Conservation (phyloP, 768 basidiomycete species). For the Leccinum rimulosum region DNA sequence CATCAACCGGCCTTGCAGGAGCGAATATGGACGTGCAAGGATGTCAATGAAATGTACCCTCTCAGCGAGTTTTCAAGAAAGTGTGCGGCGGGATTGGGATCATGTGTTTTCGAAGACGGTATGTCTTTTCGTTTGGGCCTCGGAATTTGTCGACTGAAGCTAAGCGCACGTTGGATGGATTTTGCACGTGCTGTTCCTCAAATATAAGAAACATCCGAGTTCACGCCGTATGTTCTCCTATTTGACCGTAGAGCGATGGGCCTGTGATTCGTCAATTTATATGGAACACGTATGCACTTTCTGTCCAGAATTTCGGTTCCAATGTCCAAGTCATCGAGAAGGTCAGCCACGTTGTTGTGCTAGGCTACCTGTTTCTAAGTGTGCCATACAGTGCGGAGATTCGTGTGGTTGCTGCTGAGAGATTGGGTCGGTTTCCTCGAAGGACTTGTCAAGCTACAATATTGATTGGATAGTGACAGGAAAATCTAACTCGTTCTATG, state of each 20-base stretch:
- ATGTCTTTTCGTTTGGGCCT: conserved; percentile 19
- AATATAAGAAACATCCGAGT: conserved; percentile 68
- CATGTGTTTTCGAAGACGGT: conserved; percentile 49
- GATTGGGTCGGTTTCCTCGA: no score
- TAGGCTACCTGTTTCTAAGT: not conserved
- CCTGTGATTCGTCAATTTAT: no score
- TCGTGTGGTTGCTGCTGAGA: conserved; percentile 57
- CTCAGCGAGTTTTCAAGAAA: conserved; percentile 31
- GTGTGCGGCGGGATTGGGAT: conserved; percentile 58
- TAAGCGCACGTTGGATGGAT: conserved; percentile 49
- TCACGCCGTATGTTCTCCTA: conserved; percentile 34
- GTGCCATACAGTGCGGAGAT: conserved; percentile 47
- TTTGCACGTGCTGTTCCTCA: conserved; percentile 54
- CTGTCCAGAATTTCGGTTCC: no score
- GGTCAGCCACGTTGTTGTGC: conserved; percentile 37
- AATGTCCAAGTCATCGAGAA: conserved; percentile 76
- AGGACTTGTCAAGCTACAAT: no score
- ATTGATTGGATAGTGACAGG: no score
- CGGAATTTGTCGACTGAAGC: no score
- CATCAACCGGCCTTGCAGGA: conserved; percentile 54
- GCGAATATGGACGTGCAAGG: conserved; percentile 45
- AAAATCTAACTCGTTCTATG: no score
- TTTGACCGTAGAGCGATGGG: no score
- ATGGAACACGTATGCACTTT: no score
- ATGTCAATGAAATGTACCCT: conserved; percentile 37